Conservation (phyloP, 768 basidiomycete species). For the Phaeolepiota aurea region DNA sequence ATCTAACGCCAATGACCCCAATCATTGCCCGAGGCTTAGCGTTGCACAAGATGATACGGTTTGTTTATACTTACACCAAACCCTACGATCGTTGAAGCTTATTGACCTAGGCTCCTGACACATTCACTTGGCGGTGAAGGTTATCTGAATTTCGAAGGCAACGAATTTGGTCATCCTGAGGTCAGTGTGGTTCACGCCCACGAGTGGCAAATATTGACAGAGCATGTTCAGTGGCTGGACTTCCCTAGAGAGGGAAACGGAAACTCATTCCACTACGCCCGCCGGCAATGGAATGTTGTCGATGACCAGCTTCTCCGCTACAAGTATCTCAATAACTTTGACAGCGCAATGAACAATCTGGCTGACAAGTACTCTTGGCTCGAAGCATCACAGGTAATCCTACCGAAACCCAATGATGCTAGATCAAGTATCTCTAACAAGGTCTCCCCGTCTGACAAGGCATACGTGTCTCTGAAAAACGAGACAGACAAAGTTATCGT, state of each 20-base stretch:
- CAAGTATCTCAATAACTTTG: slow-evolving; percentile 89
- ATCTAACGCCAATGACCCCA: slow-evolving; percentile 73
- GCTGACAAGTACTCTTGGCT: slow-evolving; percentile 86
- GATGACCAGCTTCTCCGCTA: slow-evolving; percentile 87
- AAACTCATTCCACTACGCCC: slow-evolving; percentile 95
- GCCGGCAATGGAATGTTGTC: slow-evolving; percentile 93
- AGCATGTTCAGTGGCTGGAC: slow-evolving; percentile 79
- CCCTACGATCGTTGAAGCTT: slow-evolving; percentile 2
- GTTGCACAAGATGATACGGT: slow-evolving; percentile 98
- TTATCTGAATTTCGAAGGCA: slow-evolving; percentile 96
- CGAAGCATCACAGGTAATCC: slow-evolving; percentile 59
- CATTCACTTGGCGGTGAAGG: slow-evolving; percentile 95
- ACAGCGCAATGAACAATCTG: slow-evolving; percentile 81
- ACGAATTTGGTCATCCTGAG: slow-evolving; percentile 98
- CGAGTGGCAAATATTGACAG: background rate
- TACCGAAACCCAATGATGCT: background rate
- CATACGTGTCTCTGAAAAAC: slow-evolving; percentile 90
- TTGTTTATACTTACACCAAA: slow-evolving; percentile 8
- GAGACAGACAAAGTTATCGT: slow-evolving; percentile 90
- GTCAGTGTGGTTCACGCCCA: slow-evolving; percentile 32
- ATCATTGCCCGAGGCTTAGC: slow-evolving; percentile 83
- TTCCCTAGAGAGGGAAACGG: slow-evolving; percentile 95
- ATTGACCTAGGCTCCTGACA: slow-evolving; percentile 59
- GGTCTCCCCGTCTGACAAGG: slow-evolving; percentile 30
- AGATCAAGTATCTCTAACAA: background rate